Base-by-base conservation (phyloP, 148 eudicot species). In the Spergularia bocconei region DNA sequence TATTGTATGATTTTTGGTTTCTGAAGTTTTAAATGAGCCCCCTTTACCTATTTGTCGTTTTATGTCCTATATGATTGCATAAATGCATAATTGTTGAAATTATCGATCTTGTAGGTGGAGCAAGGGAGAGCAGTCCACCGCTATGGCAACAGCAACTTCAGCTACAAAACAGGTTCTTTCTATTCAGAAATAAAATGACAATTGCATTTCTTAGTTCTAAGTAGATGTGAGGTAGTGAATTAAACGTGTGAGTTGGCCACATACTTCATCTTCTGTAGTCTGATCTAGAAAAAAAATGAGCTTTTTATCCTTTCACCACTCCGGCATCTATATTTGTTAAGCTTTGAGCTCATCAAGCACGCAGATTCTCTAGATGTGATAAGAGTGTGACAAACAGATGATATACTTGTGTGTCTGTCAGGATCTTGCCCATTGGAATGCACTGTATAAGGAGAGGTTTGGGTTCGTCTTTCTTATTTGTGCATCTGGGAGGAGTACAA, bases 91-190 rank as follows among this genome's bases (percentile, higher is more conserved):
- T 17, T 66, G 29, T 72, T 15, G 20, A 41, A 60, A 15, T 50
- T 64, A 44, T 75, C 21, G 23, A 11, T 50, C n/a, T 67, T 63
- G 33, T 75, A 95, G 97, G 82, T 90, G 97, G 97, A 90, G 93
- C 90, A 92, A 87, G 81, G 93, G 97, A 77, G 98, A 95, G 83
- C 98, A 95, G 51, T 89, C 98, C 67, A 84, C 96, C 76, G 98
- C 98, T 56, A 63, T 95, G 74, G 88, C 87, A 47, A 89, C 98
- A 56, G 96, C 96, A 69, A 91, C 90, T 68, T 85, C 85, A 51
- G 72, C 88, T 54, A 84, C 82, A 62, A 81, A 86, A 70, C 86
- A 87, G 89, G 98, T 91, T 79, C 21, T 11, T 60, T 25, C 13
- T 4, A 16, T 7, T 21, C 60, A 15, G 36, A 33, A 19, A 41